A percentile compares a stretch with the other conserved stretches of the same genome.
Conservation (phyloP, 1,284 basidiomycete species). For the Moesziomyces sp. region DNA sequence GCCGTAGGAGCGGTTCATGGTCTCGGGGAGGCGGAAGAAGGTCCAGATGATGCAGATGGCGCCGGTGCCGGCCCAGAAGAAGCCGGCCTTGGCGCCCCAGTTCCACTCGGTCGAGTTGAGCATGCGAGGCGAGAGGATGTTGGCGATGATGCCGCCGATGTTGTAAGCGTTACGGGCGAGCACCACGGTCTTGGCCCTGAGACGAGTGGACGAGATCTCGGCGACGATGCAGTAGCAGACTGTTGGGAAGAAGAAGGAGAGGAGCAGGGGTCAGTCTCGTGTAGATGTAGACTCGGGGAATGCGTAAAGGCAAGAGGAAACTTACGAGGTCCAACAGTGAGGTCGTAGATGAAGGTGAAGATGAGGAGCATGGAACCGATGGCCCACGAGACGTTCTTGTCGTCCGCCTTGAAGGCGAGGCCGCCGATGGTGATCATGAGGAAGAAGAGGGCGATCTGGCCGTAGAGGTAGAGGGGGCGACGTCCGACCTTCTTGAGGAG, state of each 20-base stretch:
- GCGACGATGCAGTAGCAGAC: constrained; percentile 70
- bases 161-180: constrained; percentile 71
- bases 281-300: not conserved
- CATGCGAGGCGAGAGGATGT: constrained; percentile 70
- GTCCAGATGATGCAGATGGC: constrained; percentile 68
- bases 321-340: constrained; percentile 68
- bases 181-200: constrained; percentile 72
- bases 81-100: constrained; percentile 68
- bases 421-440: constrained; percentile 71
- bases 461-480: constrained; percentile 70
- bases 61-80: constrained; percentile 69
- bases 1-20: constrained; percentile 69
- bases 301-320: not conserved
- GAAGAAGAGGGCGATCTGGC: constrained; percentile 68
- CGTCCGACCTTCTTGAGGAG: constrained; percentile 69
- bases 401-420: constrained; percentile 51
- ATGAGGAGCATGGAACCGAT: constrained; percentile 70
- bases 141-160: constrained; percentile 64
- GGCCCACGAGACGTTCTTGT: constrained; percentile 60
- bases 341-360: constrained; percentile 69
- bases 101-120: constrained; percentile 69
- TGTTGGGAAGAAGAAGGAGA: not conserved
- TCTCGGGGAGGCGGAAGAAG: constrained; percentile 68
- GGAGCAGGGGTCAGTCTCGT: not conserved
- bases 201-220: constrained; percentile 70